Conservation (phyloP, 495 filamentous ascomycete genomes). For the Penicillium chermesinum region DNA sequence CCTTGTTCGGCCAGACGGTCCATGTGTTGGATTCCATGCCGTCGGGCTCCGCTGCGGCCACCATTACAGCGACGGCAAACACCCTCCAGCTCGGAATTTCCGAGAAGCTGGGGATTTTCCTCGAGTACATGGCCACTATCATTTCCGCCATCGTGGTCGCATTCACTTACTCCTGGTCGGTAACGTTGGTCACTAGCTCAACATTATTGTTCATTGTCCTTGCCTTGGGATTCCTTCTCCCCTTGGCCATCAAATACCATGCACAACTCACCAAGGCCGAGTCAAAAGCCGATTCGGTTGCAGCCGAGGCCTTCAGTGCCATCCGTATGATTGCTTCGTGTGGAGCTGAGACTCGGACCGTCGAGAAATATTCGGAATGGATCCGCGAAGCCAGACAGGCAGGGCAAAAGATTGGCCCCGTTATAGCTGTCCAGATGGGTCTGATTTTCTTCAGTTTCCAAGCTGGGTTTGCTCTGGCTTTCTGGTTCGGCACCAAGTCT, state of each 20-base stretch:
- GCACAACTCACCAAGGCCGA: constrained; percentile 24
- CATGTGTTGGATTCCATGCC: constrained; percentile 30
- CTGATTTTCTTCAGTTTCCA: constrained; percentile 40
- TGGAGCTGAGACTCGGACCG: constrained; percentile 37
- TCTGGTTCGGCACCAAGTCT: constrained; percentile 46
- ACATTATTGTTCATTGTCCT: constrained; percentile 40
- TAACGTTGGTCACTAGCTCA: constrained; percentile 42
- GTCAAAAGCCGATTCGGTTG: constrained; percentile 36
- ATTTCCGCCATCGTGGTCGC: constrained; percentile 48
- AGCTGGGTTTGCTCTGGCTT: constrained; percentile 46
- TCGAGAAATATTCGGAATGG: constrained; percentile 41
- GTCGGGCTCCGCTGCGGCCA: constrained; percentile 41
- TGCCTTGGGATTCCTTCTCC: constrained; percentile 13
- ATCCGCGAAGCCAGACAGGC: constrained; percentile 52
- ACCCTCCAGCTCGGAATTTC: constrained; percentile 63
- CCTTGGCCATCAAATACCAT: constrained; percentile 41
- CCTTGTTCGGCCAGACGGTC: constrained; percentile 31
- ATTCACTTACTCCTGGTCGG: constrained; percentile 43
- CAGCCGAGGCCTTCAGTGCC: constrained; percentile 44
- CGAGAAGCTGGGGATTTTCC: constrained; percentile 47
- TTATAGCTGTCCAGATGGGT: constrained; percentile 26
- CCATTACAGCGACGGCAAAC: constrained; percentile 61
- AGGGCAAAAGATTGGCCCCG: constrained; percentile 34
- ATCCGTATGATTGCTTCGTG: constrained; percentile 53
- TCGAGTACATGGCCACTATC: constrained; percentile 45